phyloP scores from a whole-genome alignment of 2,329 filamentous ascomycete genomes.

The Hypoxylon sp. region DNA sequence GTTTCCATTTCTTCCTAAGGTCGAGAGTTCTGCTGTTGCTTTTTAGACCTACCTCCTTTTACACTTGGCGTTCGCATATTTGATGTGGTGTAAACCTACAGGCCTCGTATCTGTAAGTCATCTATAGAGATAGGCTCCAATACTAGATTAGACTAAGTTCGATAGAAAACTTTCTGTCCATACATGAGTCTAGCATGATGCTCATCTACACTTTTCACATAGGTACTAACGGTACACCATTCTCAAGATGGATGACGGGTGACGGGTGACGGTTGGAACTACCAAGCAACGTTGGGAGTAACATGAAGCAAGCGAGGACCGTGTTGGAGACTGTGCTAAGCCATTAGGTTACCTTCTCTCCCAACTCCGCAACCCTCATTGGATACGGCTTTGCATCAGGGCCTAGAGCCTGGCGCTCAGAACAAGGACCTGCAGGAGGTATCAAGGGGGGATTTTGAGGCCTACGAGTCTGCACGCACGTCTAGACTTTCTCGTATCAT shows the following conservation, averaged over 20 bases:
- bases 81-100: conserved; percentile 29
- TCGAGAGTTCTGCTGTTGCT: conserved; percentile 22
- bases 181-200: conserved; percentile 7
- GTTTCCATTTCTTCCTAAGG: conserved; percentile 7
- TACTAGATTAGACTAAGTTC: conserved; percentile 18
- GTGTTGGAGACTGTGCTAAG: conserved; percentile 36
- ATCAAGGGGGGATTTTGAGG: conserved; percentile 17
- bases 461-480: conserved; percentile 1
- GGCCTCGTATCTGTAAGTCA: conserved; percentile 36
- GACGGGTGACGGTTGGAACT: conserved; percentile 9
- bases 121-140: conserved; percentile 27
- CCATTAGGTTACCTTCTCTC: conserved; percentile 27
- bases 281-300: background rate
- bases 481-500: conserved; percentile 40
- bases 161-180: conserved; percentile 12
- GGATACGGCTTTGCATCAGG: conserved; percentile 10
- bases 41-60: conserved; percentile 23
- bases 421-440: conserved; percentile 24
- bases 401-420: conserved; percentile 19
- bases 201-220: conserved; percentile 2
- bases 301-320: background rate
- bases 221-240: background rate
- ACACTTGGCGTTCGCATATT: conserved; percentile 33
- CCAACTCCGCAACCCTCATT: conserved; percentile 4
- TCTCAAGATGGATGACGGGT: background rate